phyloP scores from a whole-genome alignment of 495 filamentous ascomycete genomes.

The Durotheca rogersii region DNA sequence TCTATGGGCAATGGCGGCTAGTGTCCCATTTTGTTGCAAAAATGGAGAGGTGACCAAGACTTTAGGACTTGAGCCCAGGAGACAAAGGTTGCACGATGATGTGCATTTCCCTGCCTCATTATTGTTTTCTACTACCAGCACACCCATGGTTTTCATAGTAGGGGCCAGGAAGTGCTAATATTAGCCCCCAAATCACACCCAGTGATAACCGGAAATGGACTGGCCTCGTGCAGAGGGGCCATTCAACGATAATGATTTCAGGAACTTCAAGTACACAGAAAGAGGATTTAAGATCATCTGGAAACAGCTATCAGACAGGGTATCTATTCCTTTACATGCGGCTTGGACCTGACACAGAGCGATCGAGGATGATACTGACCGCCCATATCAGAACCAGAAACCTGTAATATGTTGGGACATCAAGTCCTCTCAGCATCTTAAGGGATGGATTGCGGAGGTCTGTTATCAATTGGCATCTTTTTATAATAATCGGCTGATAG shows the following conservation, averaged over 20 bases:
- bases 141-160: too few species aligned
- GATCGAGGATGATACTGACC: too few species aligned
- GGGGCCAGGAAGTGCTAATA: not conserved
- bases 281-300: constrained; percentile 11
- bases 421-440: not conserved
- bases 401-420: constrained; percentile 1
- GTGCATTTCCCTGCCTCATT: not conserved
- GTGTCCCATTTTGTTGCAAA: too few species aligned
- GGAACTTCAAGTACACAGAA: not conserved
- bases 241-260: constrained; percentile 10
- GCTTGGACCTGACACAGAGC: not conserved
- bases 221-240: constrained; percentile 1
- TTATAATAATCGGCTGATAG: not conserved
- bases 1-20: not conserved
- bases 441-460: constrained; percentile 11
- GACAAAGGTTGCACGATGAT: not conserved
- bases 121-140: not conserved
- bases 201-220: constrained; percentile 5
- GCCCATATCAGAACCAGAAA: too few species aligned
- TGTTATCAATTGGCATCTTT: not conserved
- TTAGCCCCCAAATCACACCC: too few species aligned
- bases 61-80: not conserved
- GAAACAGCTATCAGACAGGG: constrained; percentile 1
- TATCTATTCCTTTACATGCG: not conserved
- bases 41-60: too few species aligned